Base-by-base conservation (phyloP, 108 stramenopile species). In the Nitzschia putrida region DNA sequence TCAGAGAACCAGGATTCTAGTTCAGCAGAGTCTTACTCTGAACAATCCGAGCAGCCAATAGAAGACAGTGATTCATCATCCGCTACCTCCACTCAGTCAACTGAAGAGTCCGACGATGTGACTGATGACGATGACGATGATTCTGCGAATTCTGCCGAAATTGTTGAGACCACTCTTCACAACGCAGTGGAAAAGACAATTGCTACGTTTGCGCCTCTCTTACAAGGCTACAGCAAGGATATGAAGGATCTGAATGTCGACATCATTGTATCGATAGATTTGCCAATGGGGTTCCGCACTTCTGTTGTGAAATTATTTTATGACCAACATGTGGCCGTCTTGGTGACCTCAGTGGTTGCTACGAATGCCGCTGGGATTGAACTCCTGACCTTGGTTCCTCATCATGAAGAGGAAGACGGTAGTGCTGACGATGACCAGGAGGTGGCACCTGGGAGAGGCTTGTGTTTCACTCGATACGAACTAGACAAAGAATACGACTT, bases 101-200 rank as follows among this genome's bases (percentile, higher is more conserved):
- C 16, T 23, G 13, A 13, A 8, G 16, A n/a, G 8, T 5, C 58
- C 1, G 44, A 43, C 3, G 61, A 44, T 23, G 61, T 7, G 2
- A 22, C 37, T 1, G 49, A 51, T 4, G 49, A 50, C 21, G 61
- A 64, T 8, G 74, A 71, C 22, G 79, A 71, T 16, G 70, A 80
- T 56, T 76, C 80, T 6, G 70, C 60, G 12, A 59, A 80, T 20
- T 80, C 75, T 41, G 50, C 52, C 14, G 64, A 72, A 9, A 73
- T 77, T 20, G 70, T 81, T 12, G 80, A 81, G 21, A 81, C 71
- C 0, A 70, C 78, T 8, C 22, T 83, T 22, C 56, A 55, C 8
- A 71, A 77, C 61, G 78, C 83, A 13, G 83, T 80, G n/a, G 77
- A 73, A 55, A 61, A 69, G 23, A 78, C 79, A 1, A 42, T 80